Percentiles rank a stretch among this genome's conserved stretches.
Conservation (phyloP, 2,329 filamentous ascomycete genomes). For the Niveomyces coronatus region DNA sequence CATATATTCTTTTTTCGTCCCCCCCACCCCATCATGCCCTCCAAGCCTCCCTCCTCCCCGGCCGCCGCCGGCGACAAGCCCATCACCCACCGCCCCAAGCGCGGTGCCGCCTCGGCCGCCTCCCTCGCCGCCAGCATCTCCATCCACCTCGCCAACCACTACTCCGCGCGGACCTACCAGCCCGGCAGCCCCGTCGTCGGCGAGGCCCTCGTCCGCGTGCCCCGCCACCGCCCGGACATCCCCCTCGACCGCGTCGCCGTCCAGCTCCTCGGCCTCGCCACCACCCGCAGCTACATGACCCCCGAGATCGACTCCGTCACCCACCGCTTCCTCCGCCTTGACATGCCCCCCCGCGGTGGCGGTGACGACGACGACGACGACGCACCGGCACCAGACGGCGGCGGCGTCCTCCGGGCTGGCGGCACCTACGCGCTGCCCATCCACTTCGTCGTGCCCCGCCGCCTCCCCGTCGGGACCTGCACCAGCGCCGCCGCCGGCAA, state of each 20-base stretch:
- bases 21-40: no score
- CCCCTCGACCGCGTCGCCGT: constrained; percentile 2
- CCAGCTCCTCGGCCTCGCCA: constrained; percentile 2
- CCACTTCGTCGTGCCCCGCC: constrained; percentile 2
- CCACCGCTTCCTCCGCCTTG: constrained; percentile 5
- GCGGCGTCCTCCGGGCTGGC: constrained; percentile 1
- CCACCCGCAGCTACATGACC: constrained; percentile 6
- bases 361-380: neutral
- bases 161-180: constrained; percentile 2
- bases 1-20: no score
- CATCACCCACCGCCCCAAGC: neutral
- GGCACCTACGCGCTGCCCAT: constrained; percentile 1
- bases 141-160: constrained; percentile 6
- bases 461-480: constrained; percentile 2
- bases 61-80: no score
- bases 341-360: constrained; percentile 5
- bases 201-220: neutral
- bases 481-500: constrained; percentile 1
- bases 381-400: neutral
- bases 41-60: no score
- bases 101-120: neutral
- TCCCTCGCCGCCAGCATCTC: neutral
- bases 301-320: constrained; percentile 4
- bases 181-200: constrained; percentile 1
- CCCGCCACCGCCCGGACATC: constrained; percentile 1